These are phyloP conservation scores for Apiospora rasikravindrae DNA, from an alignment of 2,329 filamentous ascomycete species.

Conservation along the genomic window DNA sequence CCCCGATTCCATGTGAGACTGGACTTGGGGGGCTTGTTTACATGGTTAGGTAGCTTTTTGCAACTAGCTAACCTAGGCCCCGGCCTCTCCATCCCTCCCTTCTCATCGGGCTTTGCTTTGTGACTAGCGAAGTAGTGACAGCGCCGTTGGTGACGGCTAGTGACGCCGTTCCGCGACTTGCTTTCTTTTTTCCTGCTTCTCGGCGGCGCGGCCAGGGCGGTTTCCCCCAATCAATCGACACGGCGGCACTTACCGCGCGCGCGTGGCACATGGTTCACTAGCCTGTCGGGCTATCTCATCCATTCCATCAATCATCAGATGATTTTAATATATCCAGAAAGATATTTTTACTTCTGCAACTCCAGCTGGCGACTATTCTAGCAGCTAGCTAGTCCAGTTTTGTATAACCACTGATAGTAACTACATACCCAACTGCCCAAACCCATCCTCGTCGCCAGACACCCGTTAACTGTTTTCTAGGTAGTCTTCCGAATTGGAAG, in stretches of 20 bases:
- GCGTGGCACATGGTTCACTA: conserved; percentile 14
- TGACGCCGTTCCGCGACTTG: conserved; percentile 7
- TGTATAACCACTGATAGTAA: too few relatives aligned
- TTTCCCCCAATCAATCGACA: neutral
- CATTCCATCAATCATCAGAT: neutral
- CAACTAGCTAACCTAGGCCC: neutral
- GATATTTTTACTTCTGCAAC: too few relatives aligned
- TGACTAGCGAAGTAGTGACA: neutral
- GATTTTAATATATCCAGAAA: neutral
- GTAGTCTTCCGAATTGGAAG: neutral
- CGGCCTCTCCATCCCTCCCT: neutral
- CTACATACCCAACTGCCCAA: neutral
- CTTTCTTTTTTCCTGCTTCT: conserved; percentile 5
- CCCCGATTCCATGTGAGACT: neutral
- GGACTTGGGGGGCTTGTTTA: neutral
- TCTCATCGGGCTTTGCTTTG: neutral
- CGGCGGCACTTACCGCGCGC: neutral
- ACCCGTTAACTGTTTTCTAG: neutral
- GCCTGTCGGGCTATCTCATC: neutral
- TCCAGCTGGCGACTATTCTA: neutral
- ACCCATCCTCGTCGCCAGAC: neutral
- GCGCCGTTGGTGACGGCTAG: conserved; percentile 4
- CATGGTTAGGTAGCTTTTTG: neutral
- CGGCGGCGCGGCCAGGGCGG: neutral
- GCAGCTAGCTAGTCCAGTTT: neutral